Evolutionary conservation across 164 flowering plant genomes (phyloP).

Genomic region (Pachysandra terminalis): DNA sequence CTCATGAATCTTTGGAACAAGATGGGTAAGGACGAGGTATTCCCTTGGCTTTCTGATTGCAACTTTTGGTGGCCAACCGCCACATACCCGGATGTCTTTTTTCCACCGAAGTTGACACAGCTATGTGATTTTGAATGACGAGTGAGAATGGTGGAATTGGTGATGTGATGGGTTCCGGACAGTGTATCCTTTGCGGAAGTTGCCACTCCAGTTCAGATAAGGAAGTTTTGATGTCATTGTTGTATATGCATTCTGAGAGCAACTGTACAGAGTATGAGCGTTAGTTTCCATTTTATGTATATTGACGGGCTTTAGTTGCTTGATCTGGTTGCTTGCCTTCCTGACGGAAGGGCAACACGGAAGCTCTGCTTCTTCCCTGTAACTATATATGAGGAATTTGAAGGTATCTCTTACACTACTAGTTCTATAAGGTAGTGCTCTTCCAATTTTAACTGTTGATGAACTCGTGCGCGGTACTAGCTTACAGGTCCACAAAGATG

Average conservation of each 20-base stretch:
- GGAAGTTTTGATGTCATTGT: constrained; percentile 45
- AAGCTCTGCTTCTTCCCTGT: constrained; percentile 29
- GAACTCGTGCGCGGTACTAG: too few species aligned
- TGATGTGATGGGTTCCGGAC: constrained; percentile 15
- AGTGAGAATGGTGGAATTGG: not conserved
- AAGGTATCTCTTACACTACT: constrained; percentile 28
- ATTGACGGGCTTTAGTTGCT: constrained; percentile 19
- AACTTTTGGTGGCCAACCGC: constrained; percentile 8
- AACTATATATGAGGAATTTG: constrained; percentile 35
- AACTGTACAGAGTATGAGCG: constrained; percentile 54
- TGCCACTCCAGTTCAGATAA: constrained; percentile 12
- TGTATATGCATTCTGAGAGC: constrained; percentile 54
- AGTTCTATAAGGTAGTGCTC: constrained; percentile 44
- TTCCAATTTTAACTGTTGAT: not conserved
- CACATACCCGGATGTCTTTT: constrained; percentile 5
- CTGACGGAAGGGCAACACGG: constrained; percentile 14
- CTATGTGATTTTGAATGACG: constrained; percentile 9
- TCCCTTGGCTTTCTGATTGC: constrained; percentile 5
- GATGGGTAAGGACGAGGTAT: constrained; percentile 30
- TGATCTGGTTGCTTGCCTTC: constrained; percentile 5
- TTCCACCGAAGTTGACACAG: constrained; percentile 19
- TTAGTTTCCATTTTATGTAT: constrained; percentile 25
- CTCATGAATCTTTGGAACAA: constrained; percentile 34
- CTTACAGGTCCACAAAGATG: too few species aligned
- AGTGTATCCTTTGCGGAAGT: constrained; percentile 7